These are phyloP conservation scores for Sporobolomyces roseus DNA, from an alignment of 768 basidiomycete species.

Conservation along the genomic window DNA sequence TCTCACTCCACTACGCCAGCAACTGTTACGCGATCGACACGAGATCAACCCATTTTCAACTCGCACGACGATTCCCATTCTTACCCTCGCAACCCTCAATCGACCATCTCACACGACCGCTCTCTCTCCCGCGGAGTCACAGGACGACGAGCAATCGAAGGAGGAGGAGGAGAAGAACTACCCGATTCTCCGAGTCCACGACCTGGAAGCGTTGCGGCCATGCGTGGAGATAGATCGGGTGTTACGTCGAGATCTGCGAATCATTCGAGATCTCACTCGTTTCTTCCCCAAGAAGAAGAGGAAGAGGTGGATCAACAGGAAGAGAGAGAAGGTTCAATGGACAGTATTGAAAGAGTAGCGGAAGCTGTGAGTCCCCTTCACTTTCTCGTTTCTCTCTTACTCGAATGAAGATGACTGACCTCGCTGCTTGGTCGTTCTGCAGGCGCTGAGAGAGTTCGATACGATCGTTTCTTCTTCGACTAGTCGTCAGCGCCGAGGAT, in stretches of 20 bases:
- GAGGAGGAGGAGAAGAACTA: too few relatives aligned
- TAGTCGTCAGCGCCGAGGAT: too few relatives aligned
- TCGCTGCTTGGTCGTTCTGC: not conserved
- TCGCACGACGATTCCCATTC: too few relatives aligned
- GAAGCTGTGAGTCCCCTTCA: slow-evolving; percentile 12
- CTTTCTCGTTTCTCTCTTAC: not conserved
- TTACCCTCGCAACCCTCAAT: too few relatives aligned
- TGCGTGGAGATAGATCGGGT: too few relatives aligned
- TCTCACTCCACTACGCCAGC: too few relatives aligned
- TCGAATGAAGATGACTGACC: not conserved
- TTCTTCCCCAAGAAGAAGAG: not conserved
- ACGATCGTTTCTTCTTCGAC: not conserved
- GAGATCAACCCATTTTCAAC: too few relatives aligned
- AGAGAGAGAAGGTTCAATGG: slow-evolving; percentile 4
- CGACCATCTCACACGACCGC: too few relatives aligned
- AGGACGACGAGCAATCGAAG: too few relatives aligned
- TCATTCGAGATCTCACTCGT: not conserved
- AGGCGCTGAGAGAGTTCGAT: not conserved
- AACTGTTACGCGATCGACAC: too few relatives aligned
- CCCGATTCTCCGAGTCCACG: slow-evolving; percentile 28
- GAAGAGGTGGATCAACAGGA: not conserved
- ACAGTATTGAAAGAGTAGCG: slow-evolving; percentile 18
- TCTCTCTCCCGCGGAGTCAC: too few relatives aligned
- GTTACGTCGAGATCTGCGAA: too few relatives aligned
- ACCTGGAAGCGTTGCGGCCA: slow-evolving; percentile 32